A percentile compares a stretch with the other conserved stretches of the same genome.
phyloP scores from a whole-genome alignment of 208 protist species.

The Trypanosomatidae sp. region DNA sequence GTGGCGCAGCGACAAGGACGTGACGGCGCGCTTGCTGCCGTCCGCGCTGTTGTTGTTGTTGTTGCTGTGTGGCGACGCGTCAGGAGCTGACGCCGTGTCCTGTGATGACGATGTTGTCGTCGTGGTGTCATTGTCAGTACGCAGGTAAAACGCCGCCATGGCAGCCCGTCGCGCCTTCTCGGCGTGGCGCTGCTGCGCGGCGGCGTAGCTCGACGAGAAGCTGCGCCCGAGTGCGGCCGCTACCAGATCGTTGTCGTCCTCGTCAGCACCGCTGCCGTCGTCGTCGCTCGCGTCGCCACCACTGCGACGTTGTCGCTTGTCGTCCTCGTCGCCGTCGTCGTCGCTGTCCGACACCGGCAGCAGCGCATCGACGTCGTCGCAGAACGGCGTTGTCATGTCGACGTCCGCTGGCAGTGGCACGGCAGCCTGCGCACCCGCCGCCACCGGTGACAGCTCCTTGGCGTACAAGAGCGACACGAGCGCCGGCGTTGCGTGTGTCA shows the following conservation, averaged over 20 bases:
- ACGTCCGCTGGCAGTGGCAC: constrained; percentile 32
- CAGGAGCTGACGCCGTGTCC: no score
- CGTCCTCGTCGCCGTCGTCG: constrained; percentile 11
- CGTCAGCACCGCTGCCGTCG: no score
- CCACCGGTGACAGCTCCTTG: constrained; percentile 36
- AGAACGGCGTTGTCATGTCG: constrained; percentile 51
- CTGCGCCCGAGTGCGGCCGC: constrained; percentile 7
- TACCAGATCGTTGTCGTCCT: no score
- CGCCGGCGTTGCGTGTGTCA: constrained; percentile 11
- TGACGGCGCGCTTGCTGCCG: no score
- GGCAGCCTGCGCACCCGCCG: constrained; percentile 38
- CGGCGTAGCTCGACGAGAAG: constrained; percentile 27
- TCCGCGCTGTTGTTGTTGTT: no score
- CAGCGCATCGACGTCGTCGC: constrained; percentile 22
- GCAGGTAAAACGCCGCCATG: constrained; percentile 69
- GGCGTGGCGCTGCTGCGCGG: constrained; percentile 24
- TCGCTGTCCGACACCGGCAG: constrained; percentile 39
- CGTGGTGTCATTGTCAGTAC: no score
- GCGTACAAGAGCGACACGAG: constrained; percentile 34
- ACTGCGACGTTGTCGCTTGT: neutral
- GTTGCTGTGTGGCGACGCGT: no score
- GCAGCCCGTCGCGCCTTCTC: constrained; percentile 35
- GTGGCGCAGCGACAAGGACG: no score
- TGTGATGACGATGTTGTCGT: no score
- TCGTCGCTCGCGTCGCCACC: no score